Percentiles rank a stretch among this genome's conserved stretches.
phyloP scores from a whole-genome alignment of 78 protist species.

The Chrysochromulina parva region DNA sequence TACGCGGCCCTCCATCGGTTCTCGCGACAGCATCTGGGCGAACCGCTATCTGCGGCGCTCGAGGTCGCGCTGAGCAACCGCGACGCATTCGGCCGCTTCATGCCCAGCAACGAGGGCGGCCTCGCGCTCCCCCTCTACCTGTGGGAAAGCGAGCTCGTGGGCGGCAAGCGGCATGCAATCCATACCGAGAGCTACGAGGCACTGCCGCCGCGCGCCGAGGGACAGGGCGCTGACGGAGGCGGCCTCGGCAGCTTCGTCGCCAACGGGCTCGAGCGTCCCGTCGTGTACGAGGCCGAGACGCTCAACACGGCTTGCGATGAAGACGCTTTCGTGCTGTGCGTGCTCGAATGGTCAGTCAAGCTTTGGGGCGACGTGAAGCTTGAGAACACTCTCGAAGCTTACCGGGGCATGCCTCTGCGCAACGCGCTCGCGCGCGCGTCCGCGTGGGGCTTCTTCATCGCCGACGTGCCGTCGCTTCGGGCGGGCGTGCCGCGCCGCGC shows the following conservation, averaged over 20 bases:
- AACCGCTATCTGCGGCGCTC: background rate
- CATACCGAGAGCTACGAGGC: background rate
- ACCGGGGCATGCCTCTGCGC: background rate
- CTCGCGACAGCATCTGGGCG: background rate
- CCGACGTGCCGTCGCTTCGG: too few species aligned
- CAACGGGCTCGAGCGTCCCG: too few species aligned
- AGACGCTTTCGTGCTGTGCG: background rate
- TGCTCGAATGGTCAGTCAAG: background rate
- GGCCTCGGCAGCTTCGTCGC: background rate
- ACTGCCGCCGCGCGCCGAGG: background rate
- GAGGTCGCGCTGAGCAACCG: background rate
- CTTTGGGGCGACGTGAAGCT: background rate
- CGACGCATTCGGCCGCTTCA: background rate
- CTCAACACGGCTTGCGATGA: background rate
- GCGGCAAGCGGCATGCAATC: background rate
- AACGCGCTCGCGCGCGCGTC: background rate
- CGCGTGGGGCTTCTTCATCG: background rate
- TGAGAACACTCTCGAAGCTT: background rate
- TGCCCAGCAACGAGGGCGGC: background rate
- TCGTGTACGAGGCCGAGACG: too few species aligned
- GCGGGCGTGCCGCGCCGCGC: too few species aligned
- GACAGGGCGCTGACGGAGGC: background rate
- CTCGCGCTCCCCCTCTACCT: conserved; percentile 4
- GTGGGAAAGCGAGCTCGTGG: background rate
- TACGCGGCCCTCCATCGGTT: background rate